Base-by-base conservation (phyloP, 2,329 filamentous ascomycete species). In the Aspergillus flavus region DNA sequence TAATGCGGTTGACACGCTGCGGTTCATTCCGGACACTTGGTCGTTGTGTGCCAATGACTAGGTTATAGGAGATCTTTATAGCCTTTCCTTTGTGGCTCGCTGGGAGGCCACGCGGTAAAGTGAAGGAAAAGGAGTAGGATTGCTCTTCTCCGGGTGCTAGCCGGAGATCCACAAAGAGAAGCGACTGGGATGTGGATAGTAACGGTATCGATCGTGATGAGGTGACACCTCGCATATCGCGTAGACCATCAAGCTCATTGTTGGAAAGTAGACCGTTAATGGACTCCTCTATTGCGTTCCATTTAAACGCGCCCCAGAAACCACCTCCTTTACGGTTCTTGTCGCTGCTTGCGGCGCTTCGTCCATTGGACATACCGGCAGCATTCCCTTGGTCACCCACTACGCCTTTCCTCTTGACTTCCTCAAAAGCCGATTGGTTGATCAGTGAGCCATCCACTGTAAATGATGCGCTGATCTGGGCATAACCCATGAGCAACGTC, bases 401-500 rank as follows among this genome's bases (percentile, higher is more conserved):
- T 7, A 96, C 93, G 2, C 92, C 94, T 79, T 96, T 97, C 63
- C 94, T 87, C 77, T 99, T 99, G 45, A 98, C 94, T 71, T 96
- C 92, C 74, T 99, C 95, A 71, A 99, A 99, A 0, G 92, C 92
- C 0, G 88, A 88, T 45, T 96, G 89, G 71, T 96, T 94, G 64
- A 99, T 89, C 26, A 99, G 81, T 1, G 95, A 97, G 0, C 93
- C 93, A 73, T 99, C 95, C 7, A 99, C 81, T 0, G 89, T 93
- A 71, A 99, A 99, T 0, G 92, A 94, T 4, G 95, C 95, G 77
- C 93, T 91, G 2, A 98, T 87, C 71, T 99, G 95, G 3, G 92
- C 94, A 78, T 96, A 99, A 0, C 94, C 95, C 95, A 99, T 99
- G 88, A 99, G 96, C 59, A 99, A 81, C 1, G 90, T 89, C 75